A percentile compares a stretch with the other conserved stretches of the same genome.
Conservation (phyloP, 225 moss, liverwort and hornwort species). For the Marchantia polymorpha region DNA sequence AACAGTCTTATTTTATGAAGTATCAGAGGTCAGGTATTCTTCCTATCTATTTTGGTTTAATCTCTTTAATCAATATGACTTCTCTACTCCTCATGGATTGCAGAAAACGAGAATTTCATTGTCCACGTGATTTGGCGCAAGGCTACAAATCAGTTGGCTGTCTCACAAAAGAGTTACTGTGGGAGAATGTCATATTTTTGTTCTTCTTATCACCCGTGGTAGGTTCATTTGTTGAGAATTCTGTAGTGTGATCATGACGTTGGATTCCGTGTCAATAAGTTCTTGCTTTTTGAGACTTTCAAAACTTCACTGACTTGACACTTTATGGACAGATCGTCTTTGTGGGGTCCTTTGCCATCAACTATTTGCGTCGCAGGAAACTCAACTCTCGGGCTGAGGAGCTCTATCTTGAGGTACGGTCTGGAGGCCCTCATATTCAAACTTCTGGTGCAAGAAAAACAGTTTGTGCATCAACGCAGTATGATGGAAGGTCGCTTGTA, state of each 20-base stretch:
- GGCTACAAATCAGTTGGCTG: slow-evolving; percentile 65
- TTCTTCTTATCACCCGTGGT: slow-evolving; percentile 62
- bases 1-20: neutral
- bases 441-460: neutral
- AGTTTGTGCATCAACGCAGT: no score
- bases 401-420: slow-evolving; percentile 64
- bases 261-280: neutral
- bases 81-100: neutral
- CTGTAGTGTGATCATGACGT: no score
- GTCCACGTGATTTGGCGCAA: slow-evolving; percentile 58
- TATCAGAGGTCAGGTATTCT: neutral
- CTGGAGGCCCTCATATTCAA: neutral
- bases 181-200: slow-evolving; percentile 60
- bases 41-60: no score
- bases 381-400: slow-evolving; percentile 56
- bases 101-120: slow-evolving; percentile 69
- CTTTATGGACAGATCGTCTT: slow-evolving; percentile 38
- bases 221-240: slow-evolving; percentile 16
- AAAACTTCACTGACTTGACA: neutral
- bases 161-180: slow-evolving; percentile 56
- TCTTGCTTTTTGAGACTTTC: neutral
- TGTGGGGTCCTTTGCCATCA: slow-evolving; percentile 42
- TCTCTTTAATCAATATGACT: neutral
- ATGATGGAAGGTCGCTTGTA: neutral
- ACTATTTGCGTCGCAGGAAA: slow-evolving; percentile 44